Conservation (phyloP, 305 asterid species). For the Fraxinus nigra region DNA sequence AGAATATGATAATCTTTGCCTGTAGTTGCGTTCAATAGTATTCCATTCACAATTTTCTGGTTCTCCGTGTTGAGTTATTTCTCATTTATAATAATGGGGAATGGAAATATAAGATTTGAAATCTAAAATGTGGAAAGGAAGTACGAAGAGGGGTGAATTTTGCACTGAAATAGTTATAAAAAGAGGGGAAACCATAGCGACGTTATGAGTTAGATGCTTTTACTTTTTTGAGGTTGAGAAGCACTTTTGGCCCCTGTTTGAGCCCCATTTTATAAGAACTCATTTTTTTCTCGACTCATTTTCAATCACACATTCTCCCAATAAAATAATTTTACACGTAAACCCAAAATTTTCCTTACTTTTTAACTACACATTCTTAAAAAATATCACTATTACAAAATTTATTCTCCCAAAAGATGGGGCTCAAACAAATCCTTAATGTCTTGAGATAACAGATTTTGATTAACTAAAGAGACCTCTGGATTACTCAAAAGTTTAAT, state of each 20-base stretch:
- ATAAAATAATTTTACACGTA: background rate
- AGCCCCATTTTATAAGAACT: background rate
- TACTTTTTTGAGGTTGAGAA: conserved; percentile 19
- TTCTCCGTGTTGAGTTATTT: background rate
- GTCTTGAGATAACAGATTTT: conserved; percentile 15
- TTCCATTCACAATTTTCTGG: background rate
- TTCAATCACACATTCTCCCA: background rate
- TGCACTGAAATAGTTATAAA: background rate
- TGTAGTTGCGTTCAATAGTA: conserved; percentile 18
- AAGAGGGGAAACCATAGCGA: background rate
- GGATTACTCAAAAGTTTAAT: conserved; percentile 4
- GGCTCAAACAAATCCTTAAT: background rate
- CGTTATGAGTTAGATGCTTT: conserved; percentile 5
- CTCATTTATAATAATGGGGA: background rate
- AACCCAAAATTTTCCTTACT: background rate
- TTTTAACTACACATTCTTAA: background rate
- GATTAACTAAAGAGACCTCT: conserved; percentile 7
- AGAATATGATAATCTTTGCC: conserved; percentile 19
- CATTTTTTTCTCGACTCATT: background rate
- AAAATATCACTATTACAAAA: background rate
- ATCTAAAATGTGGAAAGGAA: background rate
- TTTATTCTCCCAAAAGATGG: background rate
- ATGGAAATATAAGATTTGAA: background rate
- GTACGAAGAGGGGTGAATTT: conserved; percentile 5
- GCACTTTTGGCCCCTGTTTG: background rate